Evolutionary conservation across 2,329 filamentous ascomycete genomes (phyloP), one percentile per base, ranked within the genome.

Genomic region (Aspergillus sergii): DNA sequence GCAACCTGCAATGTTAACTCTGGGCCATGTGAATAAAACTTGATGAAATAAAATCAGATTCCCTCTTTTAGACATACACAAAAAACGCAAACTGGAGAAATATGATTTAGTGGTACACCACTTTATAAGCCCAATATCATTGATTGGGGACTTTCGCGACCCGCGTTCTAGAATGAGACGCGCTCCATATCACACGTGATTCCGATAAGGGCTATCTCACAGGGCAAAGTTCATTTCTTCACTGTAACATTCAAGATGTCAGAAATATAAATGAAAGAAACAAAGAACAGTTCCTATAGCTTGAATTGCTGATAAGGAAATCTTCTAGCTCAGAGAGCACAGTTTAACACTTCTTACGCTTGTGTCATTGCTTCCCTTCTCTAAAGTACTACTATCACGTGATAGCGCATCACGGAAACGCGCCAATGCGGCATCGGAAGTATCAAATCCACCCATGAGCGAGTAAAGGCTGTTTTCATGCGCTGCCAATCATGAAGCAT

Each of bases 401-500:
- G 58, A 53, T 30, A 39, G n/a, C 48, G 34, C 41, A 53, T 51
- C 58, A 14, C 48, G 34, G 43, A 46, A 58, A 26, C 39, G 55
- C 26, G 60, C 57, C 57, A 63, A 65, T 58, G 58, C 61, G 21
- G 56, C 55, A 36, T 57, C 60, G 55, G 61, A 56, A 48, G 26
- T 43, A 53, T 55, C 26, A 61, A 51, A 62, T 45, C 61, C 41
- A 48, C 50, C 30, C 43, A 62, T 10, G 43, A 53, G 57, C 59
- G 58, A 61, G 45, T 39, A 55, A 55, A 50, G 34, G 59, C 48
- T 36, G 50, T 32, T n/a, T 57, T 26, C 57, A 57, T 61, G 45
- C 26, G 32, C 59, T 62, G 45, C 64, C 64, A 69, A 74, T 62
- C 71, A 80, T 81, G 78, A 78, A 78, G 72, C 57, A 80, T 80